Conservation (phyloP, 257 asterid species). For the Salvia rosmarinus region DNA sequence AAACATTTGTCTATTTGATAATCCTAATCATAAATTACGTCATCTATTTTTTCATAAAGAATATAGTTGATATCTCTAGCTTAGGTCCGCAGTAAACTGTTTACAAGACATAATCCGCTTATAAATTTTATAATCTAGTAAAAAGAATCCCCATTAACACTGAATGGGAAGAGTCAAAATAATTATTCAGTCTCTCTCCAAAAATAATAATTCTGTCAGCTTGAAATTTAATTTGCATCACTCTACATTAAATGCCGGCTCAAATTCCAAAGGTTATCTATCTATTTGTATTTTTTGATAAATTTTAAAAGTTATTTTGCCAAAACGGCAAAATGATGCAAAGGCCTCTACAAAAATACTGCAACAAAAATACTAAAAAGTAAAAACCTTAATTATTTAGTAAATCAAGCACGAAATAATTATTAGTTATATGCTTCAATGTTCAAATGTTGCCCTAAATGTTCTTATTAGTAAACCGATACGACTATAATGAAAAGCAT, state of each 20-base stretch:
- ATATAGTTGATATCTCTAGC: neutral
- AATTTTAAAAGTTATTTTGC: too few relatives aligned
- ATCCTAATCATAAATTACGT: too few relatives aligned
- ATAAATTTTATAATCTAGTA: neutral
- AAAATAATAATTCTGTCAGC: neutral
- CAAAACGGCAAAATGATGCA: too few relatives aligned
- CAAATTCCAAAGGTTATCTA: constrained; percentile 11
- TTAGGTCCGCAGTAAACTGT: neutral
- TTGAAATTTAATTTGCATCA: neutral
- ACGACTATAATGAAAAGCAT: neutral
- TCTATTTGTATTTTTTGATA: too few relatives aligned
- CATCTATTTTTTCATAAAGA: neutral
- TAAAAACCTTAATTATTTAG: too few relatives aligned
- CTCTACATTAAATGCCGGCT: neutral
- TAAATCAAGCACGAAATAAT: too few relatives aligned
- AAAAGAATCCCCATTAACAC: neutral
- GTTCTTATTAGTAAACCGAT: neutral
- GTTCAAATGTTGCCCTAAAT: neutral
- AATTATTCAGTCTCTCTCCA: too few relatives aligned
- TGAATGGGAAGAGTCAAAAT: neutral
- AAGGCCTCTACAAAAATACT: too few relatives aligned
- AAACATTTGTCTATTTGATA: too few relatives aligned
- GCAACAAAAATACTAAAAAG: too few relatives aligned
- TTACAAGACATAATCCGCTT: neutral
- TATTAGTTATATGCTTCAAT: neutral